Percentiles rank a stretch among this genome's conserved stretches.
Evolutionary conservation across 2,329 filamentous ascomycete species (phyloP).

Genomic region (Aspergillus candidus): DNA sequence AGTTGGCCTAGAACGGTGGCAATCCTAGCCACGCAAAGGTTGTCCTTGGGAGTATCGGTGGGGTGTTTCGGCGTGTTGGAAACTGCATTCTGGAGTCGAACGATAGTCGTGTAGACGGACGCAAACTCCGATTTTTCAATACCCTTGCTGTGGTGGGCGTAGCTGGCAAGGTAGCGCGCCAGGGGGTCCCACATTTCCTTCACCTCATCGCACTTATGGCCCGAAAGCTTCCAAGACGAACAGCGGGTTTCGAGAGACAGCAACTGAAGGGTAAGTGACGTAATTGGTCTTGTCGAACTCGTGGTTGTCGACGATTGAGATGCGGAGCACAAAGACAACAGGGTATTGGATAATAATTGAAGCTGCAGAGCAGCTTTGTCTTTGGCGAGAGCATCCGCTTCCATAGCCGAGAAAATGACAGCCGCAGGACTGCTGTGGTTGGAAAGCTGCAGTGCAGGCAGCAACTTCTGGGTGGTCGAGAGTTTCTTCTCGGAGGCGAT

Average conservation of each 20-base stretch:
- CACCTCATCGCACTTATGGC: constrained; percentile 35
- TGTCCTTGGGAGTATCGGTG: constrained; percentile 15
- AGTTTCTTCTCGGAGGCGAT: constrained; percentile 30
- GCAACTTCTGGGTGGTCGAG: constrained; percentile 27
- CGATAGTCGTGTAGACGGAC: constrained; percentile 30
- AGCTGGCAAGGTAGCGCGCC: constrained; percentile 33
- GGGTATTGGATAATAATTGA: constrained; percentile 38
- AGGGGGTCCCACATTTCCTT: constrained; percentile 42
- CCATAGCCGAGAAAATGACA: constrained; percentile 33
- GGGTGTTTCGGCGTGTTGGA: constrained; percentile 23
- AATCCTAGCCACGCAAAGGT: constrained; percentile 27
- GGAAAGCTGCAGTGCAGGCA: constrained; percentile 26
- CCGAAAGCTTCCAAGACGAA: constrained; percentile 38
- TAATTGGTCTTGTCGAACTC: constrained; percentile 20
- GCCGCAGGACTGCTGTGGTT: constrained; percentile 35
- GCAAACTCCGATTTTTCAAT: constrained; percentile 36
- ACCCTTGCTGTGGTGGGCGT: constrained; percentile 27
- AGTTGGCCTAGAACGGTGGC: constrained; percentile 34
- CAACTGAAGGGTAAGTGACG: constrained; percentile 34
- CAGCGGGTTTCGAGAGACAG: constrained; percentile 37
- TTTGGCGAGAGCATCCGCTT: constrained; percentile 28
- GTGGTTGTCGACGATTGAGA: constrained; percentile 13
- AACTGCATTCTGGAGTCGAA: constrained; percentile 29
- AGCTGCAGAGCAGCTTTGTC: constrained; percentile 41
- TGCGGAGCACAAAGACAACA: constrained; percentile 30